Evolutionary conservation across 331 rosid species (phyloP).

Genomic region (Prunus yedoensis): DNA sequence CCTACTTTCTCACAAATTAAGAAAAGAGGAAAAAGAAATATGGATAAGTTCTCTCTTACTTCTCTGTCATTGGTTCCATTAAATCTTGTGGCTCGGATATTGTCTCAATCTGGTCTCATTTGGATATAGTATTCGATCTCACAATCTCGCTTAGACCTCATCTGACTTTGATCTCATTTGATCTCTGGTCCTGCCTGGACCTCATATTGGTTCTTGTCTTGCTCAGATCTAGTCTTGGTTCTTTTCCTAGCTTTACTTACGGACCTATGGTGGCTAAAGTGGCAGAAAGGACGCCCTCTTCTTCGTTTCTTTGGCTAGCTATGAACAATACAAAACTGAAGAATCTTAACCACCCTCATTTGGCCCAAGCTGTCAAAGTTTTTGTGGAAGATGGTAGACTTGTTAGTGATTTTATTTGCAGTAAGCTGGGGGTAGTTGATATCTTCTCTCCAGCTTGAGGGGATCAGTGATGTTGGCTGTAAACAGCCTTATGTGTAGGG

Average conservation of each 20-base stretch:
- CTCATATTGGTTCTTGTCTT: neutral
- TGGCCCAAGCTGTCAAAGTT: neutral
- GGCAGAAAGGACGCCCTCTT: neutral
- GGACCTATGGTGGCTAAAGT: neutral
- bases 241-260: neutral
- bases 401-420: neutral
- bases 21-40: too few relatives aligned
- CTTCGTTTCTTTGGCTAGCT: neutral
- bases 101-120: too few relatives aligned
- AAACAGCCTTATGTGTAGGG: neutral
- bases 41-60: too few relatives aligned
- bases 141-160: too few relatives aligned
- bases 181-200: too few relatives aligned
- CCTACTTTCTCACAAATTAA: too few relatives aligned
- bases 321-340: neutral
- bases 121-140: too few relatives aligned
- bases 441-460: too few relatives aligned
- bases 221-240: neutral
- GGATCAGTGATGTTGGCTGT: too few relatives aligned
- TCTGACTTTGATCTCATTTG: too few relatives aligned
- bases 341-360: neutral
- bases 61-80: too few relatives aligned
- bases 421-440: neutral
- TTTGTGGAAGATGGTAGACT: neutral
- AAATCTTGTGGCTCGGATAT: too few relatives aligned